Evolutionary conservation across 768 basidiomycete genomes (phyloP), one percentile per base, ranked within the genome.

Genomic region (Dictyophora rubrovolvata): DNA sequence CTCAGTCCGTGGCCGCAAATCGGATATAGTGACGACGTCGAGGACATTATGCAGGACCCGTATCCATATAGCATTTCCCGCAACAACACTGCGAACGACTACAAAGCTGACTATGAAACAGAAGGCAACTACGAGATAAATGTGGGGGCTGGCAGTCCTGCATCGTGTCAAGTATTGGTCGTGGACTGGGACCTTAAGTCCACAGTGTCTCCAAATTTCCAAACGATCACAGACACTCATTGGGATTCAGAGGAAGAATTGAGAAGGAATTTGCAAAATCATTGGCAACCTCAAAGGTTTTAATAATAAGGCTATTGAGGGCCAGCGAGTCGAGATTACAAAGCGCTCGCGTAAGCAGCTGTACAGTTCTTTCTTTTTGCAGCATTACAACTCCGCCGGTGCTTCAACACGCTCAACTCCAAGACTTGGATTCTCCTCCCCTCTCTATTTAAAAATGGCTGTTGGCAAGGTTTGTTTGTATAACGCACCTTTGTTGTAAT

Each of bases 221-320:
- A 28, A 28, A 28, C 28, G 28, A 28, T 28, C 4, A 28, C 28
- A 7, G 28, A 7, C 28, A 7, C 4, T 28, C 2, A 28, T 18
- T 42, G 42, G 42, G 18, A 18, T 51, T 20, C 50, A 10, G 50
- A 51, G 14, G 18, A 51, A 51, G 50, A 51, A 22, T 22, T 34
- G 12, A 11, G 14, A 22, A 51, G 9, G 50, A 16, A 16, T 14
- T 22, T 51, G 50, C 28, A 20, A 2, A 51, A 51, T 18, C 86
- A 89, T 66, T 89, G 87, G 87, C 71, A 75, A 22, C 87, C 84
- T 0, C 79, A 84, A 57, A 78, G 72, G 60, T 70, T 81, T 47
- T 86, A 52, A 51, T 10, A 28, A 58, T 34, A 8, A 20, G 28
- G 4, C 28, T 28, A 51, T 58, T 33, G 22, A 21, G 34, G 2